Conservation (phyloP, 2,329 filamentous ascomycete species). For the Ophidiomyces ophidiicola region DNA sequence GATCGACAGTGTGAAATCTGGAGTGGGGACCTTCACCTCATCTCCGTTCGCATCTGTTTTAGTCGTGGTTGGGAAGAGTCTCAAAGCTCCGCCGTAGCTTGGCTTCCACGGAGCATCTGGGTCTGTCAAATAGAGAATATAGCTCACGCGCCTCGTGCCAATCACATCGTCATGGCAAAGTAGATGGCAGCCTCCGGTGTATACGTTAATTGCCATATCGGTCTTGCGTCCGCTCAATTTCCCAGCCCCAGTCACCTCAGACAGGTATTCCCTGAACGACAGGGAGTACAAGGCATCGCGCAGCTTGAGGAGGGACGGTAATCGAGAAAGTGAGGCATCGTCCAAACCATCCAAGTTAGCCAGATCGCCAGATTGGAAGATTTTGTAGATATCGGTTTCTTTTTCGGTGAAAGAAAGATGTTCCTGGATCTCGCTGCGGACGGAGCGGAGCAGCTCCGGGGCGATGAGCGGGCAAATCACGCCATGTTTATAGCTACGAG, state of each 20-base stretch:
- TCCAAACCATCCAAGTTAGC: conserved; percentile 93
- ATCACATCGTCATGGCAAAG: conserved; percentile 98
- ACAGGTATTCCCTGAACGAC: conserved; percentile 78
- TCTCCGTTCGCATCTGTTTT: conserved; percentile 57
- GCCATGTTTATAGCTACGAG: conserved; percentile 66
- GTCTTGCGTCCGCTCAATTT: conserved; percentile 86
- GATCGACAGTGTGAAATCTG: conserved; percentile 69
- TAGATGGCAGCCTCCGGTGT: conserved; percentile 89
- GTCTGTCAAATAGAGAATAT: conserved; percentile 90
- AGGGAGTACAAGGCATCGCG: conserved; percentile 89
- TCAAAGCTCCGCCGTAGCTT: conserved; percentile 83
- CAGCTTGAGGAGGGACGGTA: conserved; percentile 82
- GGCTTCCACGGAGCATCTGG: conserved; percentile 82
- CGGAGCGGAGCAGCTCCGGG: conserved; percentile 66
- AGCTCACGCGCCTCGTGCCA: conserved; percentile 88
- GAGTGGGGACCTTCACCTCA: conserved; percentile 64
- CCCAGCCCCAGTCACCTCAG: conserved; percentile 72
- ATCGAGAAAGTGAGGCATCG: conserved; percentile 66
- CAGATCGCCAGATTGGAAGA: conserved; percentile 94
- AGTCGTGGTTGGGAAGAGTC: conserved; percentile 64
- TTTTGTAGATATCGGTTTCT: conserved; percentile 99
- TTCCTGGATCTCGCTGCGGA: conserved; percentile 76
- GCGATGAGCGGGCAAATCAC: conserved; percentile 75
- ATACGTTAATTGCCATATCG: conserved; percentile 98
- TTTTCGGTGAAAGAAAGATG: conserved; percentile 95